Percentiles rank a stretch among this genome's conserved stretches.
Conservation (phyloP, 2,329 filamentous ascomycete genomes). For the Aspergillus proliferans region DNA sequence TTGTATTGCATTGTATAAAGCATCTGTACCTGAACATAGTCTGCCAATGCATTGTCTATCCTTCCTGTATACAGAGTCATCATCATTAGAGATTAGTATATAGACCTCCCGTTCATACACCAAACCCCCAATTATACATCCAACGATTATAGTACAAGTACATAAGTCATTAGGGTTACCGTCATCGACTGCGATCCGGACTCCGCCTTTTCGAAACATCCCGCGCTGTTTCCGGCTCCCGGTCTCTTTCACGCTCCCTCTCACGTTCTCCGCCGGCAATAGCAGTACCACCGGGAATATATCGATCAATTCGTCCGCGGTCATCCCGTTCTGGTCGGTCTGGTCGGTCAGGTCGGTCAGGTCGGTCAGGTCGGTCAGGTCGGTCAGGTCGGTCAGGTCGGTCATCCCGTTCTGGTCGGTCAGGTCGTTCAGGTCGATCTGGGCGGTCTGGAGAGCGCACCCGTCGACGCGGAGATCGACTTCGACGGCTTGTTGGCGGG, state of each 20-base stretch:
- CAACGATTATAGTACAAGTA: background rate
- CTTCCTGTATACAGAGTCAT: background rate
- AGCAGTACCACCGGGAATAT: conserved; percentile 33
- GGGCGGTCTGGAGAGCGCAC: conserved; percentile 29
- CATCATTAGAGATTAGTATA: conserved; percentile 1
- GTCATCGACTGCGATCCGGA: conserved; percentile 18
- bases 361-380: background rate
- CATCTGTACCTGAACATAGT: no score
- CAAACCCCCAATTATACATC: conserved; percentile 5
- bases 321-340: background rate
- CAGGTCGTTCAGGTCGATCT: conserved; percentile 2
- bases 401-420: background rate
- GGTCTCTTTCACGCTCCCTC: conserved; percentile 7
- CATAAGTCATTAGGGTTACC: background rate
- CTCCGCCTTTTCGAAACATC: conserved; percentile 14
- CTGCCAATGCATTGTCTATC: background rate
- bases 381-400: background rate
- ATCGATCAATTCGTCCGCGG: conserved; percentile 35
- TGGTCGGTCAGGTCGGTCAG: background rate
- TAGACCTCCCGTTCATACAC: conserved; percentile 3
- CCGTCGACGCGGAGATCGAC: conserved; percentile 36
- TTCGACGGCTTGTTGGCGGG: conserved; percentile 34
- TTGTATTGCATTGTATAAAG: no score
- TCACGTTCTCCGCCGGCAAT: conserved; percentile 22
- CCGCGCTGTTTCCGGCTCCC: conserved; percentile 15